Evolutionary conservation across 495 filamentous ascomycete genomes (phyloP), one percentile per base, ranked within the genome.

Genomic region (Lophium mytilinum): DNA sequence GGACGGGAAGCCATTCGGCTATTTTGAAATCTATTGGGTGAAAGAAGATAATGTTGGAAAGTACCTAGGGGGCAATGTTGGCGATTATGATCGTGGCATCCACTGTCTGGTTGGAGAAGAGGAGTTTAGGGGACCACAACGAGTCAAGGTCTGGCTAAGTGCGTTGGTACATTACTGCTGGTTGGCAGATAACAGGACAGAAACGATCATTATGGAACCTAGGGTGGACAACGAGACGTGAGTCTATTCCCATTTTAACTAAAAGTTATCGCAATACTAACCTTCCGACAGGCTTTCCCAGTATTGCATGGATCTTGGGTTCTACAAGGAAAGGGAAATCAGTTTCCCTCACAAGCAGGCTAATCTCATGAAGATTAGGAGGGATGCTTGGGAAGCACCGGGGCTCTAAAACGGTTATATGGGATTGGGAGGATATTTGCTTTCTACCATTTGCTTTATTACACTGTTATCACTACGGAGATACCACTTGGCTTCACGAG

Each of bases 21-120:
- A 94, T 64, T 95, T 98, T 66, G 94, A 98, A 74, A 80, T 98
- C 39, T 98, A 98, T 73, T 98, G 94, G 94, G 91, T 93, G 1
- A 95, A 95, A 63, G 93, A 98, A 68, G 94, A 97, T 66, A 71
- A 72, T 1, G 67, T 98, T 19, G 89, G 88, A 0, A 76, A 76
- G 30, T 72, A 86, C 49, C 67, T 92, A 34, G 79, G 81, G 0
- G 78, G 74, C 0, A 73, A 73, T 4, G 81, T 83, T 1, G 80
- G 80, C 21, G 84, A 94, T 63, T 96, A 88, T 69, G 94, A 96
- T 66, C 77, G 93, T 10, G 93, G 94, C 0, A 73, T 95, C 37
- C 94, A 97, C 68, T 81, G 89, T 17, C 73, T 98, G 24, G 81
- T 98, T 17, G 93, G 93, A 6, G 94, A 98, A 71, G 85, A 96